phyloP scores from a whole-genome alignment of 805 yeast species.

The Tetrapisispora taiwanensis region DNA sequence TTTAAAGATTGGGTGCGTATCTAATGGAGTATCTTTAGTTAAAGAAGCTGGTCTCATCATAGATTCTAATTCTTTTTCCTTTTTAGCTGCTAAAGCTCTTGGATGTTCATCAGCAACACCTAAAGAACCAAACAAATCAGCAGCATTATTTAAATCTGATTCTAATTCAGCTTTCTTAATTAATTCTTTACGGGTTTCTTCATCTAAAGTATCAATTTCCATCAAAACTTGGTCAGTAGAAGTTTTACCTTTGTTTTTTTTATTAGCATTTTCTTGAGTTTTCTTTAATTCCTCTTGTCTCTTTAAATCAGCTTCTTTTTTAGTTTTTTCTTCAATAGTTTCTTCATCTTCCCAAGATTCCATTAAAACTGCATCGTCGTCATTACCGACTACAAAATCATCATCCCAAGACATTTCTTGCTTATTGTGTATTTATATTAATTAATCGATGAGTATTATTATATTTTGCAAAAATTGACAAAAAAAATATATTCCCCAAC shows the following conservation, averaged over 20 bases:
- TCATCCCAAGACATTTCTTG: constrained; percentile 49
- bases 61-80: constrained; percentile 30
- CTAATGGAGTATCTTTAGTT: constrained; percentile 46
- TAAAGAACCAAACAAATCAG: constrained; percentile 75
- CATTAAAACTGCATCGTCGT: constrained; percentile 39
- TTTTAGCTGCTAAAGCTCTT: constrained; percentile 31
- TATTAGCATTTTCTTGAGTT: constrained; percentile 14
- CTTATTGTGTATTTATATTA: too few relatives aligned
- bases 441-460: neutral
- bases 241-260: constrained; percentile 24
- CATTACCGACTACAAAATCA: constrained; percentile 65
- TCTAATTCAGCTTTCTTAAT: constrained; percentile 71
- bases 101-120: constrained; percentile 43
- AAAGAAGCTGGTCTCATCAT: constrained; percentile 21
- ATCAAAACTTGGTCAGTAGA: constrained; percentile 33
- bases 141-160: constrained; percentile 86
- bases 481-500: too few relatives aligned
- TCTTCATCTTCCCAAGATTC: constrained; percentile 79
- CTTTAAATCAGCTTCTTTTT: constrained; percentile 65
- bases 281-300: constrained; percentile 37
- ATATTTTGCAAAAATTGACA: too few relatives aligned
- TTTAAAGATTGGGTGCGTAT: constrained; percentile 65
- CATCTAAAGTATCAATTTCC: constrained; percentile 63
- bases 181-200: constrained; percentile 61
- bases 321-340: constrained; percentile 55